Conservation (phyloP, 352 stramenopile genomes). For the Globisporangium iwayamae region DNA sequence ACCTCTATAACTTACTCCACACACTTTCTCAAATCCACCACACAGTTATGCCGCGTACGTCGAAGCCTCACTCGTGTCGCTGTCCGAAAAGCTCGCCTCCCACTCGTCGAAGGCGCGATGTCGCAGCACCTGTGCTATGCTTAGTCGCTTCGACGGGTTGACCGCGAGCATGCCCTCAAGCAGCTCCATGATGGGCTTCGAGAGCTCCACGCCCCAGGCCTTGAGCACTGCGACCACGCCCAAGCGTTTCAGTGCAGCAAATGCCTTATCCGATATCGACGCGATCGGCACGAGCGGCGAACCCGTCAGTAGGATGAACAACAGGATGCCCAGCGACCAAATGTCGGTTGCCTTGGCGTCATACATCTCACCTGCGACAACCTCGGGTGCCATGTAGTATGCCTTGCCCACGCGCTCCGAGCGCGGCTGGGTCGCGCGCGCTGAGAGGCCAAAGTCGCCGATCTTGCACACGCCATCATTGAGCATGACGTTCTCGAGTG, state of each 20-base stretch:
- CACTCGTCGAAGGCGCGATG: constrained; percentile 21
- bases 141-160: constrained; percentile 26
- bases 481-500: constrained; percentile 43
- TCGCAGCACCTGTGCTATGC: constrained; percentile 30
- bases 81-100: constrained; percentile 6
- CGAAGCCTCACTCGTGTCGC: background rate
- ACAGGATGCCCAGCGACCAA: constrained; percentile 59
- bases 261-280: constrained; percentile 29
- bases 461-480: constrained; percentile 36
- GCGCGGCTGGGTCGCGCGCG: constrained; percentile 23
- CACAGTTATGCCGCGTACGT: background rate
- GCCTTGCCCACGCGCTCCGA: constrained; percentile 42
- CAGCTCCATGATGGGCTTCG: constrained; percentile 19
- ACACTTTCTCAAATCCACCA: background rate
- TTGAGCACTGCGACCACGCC: constrained; percentile 28
- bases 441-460: constrained; percentile 44
- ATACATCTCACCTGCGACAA: constrained; percentile 32
- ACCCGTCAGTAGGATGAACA: constrained; percentile 59
- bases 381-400: constrained; percentile 57
- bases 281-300: constrained; percentile 45
- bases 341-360: constrained; percentile 46
- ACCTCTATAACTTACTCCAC: background rate
- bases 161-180: constrained; percentile 28
- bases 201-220: constrained; percentile 29
- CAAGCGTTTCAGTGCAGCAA: constrained; percentile 29